phyloP scores from a whole-genome alignment of 2,329 filamentous ascomycete genomes.

The Rosellinia necatrix region DNA sequence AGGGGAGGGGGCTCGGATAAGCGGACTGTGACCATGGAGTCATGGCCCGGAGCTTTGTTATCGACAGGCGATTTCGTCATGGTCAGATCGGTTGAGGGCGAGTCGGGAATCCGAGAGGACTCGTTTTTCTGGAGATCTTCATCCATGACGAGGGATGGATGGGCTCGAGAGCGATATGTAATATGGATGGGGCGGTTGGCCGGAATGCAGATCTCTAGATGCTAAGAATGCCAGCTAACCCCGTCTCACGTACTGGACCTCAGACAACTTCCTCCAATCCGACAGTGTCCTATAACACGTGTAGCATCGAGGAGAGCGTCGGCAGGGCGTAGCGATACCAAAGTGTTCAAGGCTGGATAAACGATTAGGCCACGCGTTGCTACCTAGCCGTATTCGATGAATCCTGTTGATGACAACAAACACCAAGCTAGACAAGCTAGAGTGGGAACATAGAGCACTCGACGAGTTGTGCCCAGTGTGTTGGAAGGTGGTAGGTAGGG shows the following conservation, averaged over 20 bases:
- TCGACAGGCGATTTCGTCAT: conserved; percentile 32
- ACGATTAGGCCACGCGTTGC: conserved; percentile 1
- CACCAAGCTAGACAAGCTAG: too few relatives aligned
- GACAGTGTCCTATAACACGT: conserved; percentile 18
- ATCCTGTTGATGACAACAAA: conserved; percentile 18
- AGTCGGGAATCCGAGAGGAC: conserved; percentile 20
- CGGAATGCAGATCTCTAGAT: conserved; percentile 38
- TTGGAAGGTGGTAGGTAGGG: conserved; percentile 18
- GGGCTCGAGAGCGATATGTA: conserved; percentile 14
- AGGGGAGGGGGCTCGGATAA: conserved; percentile 66
- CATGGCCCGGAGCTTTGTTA: conserved; percentile 47
- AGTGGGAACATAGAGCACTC: conserved; percentile 11
- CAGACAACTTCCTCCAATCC: conserved; percentile 27
- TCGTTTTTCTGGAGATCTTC: conserved; percentile 33
- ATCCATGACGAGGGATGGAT: conserved; percentile 38
- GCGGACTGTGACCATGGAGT: conserved; percentile 79
- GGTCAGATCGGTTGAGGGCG: conserved; percentile 27
- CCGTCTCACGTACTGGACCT: conserved; percentile 28
- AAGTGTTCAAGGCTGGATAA: conserved; percentile 13
- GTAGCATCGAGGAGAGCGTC: conserved; percentile 31
- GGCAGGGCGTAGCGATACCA: conserved; percentile 11
- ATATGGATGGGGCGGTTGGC: conserved; percentile 32
- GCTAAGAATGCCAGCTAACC: conserved; percentile 34
- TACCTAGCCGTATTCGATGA: conserved; percentile 12
- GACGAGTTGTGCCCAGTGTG: conserved; percentile 20